Percentiles rank a stretch among this genome's conserved stretches.
Evolutionary conservation across 2,329 filamentous ascomycete genomes (phyloP).

Genomic region (Nemania sp.): DNA sequence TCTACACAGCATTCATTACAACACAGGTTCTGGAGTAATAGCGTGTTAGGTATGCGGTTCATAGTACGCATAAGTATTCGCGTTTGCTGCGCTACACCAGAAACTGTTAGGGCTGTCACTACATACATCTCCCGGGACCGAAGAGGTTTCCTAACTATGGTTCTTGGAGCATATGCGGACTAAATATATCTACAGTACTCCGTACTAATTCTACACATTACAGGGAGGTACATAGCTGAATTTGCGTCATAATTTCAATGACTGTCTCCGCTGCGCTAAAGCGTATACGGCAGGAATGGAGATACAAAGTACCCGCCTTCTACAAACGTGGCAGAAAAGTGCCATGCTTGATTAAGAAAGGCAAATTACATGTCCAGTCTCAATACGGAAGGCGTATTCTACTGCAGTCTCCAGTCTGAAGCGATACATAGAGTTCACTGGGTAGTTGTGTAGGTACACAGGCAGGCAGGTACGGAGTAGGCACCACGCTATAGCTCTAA

Average conservation of each 20-base stretch:
- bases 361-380: slow-evolving; percentile 16
- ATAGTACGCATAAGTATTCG: too few relatives aligned
- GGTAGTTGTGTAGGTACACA: too few relatives aligned
- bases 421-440: background rate
- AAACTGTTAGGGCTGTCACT: background rate
- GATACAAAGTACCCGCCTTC: background rate
- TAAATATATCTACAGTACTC: background rate
- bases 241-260: slow-evolving; percentile 2
- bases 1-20: too few relatives aligned
- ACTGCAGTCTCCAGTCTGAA: background rate
- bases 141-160: slow-evolving; percentile 1
- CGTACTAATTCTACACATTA: background rate
- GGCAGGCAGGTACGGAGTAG: too few relatives aligned
- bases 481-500: too few relatives aligned
- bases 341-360: slow-evolving; percentile 23
- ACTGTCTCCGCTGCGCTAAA: slow-evolving; percentile 8
- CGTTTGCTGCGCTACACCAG: too few relatives aligned
- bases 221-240: background rate
- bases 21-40: too few relatives aligned
- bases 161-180: too few relatives aligned
- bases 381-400: slow-evolving; percentile 23
- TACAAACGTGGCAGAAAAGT: slow-evolving; percentile 3
- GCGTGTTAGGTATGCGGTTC: too few relatives aligned
- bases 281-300: background rate
- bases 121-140: slow-evolving; percentile 18